These are phyloP conservation scores for Termitomyces sp. DNA, from an alignment of 768 basidiomycete species.

Conservation along the genomic window DNA sequence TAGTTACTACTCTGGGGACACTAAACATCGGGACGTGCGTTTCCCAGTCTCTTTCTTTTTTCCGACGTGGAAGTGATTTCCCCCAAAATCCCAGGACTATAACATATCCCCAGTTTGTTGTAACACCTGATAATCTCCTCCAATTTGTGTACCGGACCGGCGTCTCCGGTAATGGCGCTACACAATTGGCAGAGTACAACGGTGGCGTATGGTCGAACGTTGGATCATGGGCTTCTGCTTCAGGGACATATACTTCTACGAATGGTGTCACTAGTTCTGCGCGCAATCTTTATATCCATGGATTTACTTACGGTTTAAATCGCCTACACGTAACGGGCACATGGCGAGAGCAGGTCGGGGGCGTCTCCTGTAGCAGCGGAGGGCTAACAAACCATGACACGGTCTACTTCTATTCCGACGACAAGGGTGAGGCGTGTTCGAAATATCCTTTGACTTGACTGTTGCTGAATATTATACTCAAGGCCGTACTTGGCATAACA, in stretches of 20 bases:
- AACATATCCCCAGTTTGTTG: slow-evolving; percentile 44
- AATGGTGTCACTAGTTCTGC: slow-evolving; percentile 34
- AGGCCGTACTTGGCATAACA: slow-evolving; percentile 44
- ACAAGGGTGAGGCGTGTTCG: slow-evolving; percentile 26
- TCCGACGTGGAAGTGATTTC: background rate
- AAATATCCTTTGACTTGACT: background rate
- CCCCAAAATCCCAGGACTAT: slow-evolving; percentile 22
- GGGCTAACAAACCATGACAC: slow-evolving; percentile 47
- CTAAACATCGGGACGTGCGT: slow-evolving; percentile 38
- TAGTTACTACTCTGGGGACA: slow-evolving; percentile 34
- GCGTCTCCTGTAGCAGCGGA: slow-evolving; percentile 35
- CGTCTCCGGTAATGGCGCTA: slow-evolving; percentile 41
- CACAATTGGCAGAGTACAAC: slow-evolving; percentile 41
- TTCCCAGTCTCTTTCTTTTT: background rate
- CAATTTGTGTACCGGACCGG: slow-evolving; percentile 45
- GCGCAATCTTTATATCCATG: slow-evolving; percentile 43
- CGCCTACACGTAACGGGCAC: slow-evolving; percentile 40
- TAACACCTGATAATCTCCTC: slow-evolving; percentile 39
- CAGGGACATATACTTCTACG: slow-evolving; percentile 37
- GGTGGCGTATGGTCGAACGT: slow-evolving; percentile 36
- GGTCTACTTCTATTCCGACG: slow-evolving; percentile 39
- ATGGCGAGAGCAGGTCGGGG: slow-evolving; percentile 40
- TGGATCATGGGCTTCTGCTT: slow-evolving; percentile 40
- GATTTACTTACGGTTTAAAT: slow-evolving; percentile 34
- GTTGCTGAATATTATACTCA: background rate